These are phyloP conservation scores for Dendrothele bispora DNA, from an alignment of 768 basidiomycete species.

Conservation along the genomic window DNA sequence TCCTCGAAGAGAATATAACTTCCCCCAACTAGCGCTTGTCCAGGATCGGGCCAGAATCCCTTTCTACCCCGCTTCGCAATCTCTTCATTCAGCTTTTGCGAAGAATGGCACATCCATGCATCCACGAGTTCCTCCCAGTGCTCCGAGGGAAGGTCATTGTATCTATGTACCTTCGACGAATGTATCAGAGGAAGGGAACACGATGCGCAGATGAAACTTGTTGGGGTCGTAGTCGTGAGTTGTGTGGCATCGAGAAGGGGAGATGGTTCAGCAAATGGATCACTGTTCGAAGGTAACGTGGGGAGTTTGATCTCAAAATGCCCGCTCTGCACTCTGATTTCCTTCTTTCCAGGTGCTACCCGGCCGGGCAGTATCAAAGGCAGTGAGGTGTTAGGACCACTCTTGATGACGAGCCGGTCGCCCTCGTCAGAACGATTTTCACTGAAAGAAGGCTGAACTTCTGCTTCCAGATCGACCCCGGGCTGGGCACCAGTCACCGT, in stretches of 20 bases:
- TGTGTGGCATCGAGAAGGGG: constrained; percentile 73
- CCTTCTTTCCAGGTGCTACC: constrained; percentile 59
- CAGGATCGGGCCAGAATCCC: constrained; percentile 75
- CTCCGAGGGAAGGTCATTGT: constrained; percentile 89
- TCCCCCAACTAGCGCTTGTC: constrained; percentile 83
- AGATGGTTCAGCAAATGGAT: constrained; percentile 29
- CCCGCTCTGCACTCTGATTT: constrained; percentile 50
- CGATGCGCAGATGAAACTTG: constrained; percentile 72
- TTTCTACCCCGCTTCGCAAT: constrained; percentile 54
- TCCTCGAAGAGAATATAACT: constrained; percentile 84
- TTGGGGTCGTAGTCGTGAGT: constrained; percentile 52
- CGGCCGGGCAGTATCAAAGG: constrained; percentile 57
- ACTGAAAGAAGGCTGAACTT: constrained; percentile 54
- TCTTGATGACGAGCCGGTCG: constrained; percentile 63
- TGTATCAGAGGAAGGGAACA: constrained; percentile 80
- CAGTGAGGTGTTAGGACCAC: constrained; percentile 55
- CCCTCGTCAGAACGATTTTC: constrained; percentile 40
- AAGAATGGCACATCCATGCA: constrained; percentile 97
- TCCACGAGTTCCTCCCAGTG: constrained; percentile 98
- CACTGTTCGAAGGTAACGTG: constrained; percentile 28
- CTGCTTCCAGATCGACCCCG: constrained; percentile 60
- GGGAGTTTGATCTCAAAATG: constrained; percentile 76
- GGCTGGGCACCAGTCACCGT: constrained; percentile 50
- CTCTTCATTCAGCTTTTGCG: constrained; percentile 78
- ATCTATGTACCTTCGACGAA: constrained; percentile 46